Evolutionary conservation across 805 yeast species (phyloP), one percentile per base, ranked within the genome.

Genomic region (Yarrowia osloensis): DNA sequence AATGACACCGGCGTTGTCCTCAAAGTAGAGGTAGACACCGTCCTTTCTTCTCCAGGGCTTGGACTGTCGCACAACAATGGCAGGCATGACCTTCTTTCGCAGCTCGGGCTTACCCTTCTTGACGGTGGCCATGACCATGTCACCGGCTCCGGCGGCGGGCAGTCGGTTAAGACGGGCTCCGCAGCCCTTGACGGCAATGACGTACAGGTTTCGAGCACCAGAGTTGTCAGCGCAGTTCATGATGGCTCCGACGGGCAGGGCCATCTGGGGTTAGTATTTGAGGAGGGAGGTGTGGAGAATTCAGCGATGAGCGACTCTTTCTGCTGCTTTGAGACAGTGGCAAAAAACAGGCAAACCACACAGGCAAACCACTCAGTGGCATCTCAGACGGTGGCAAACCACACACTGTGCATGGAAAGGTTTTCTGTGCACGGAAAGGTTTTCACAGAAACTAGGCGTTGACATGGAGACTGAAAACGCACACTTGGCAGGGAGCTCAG

Each of bases 41-140:
- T 95, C 99, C 88, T 89, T 94, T 90, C 99, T 91, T 94, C 99
- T 94, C 99, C 99, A 95, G 75, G 99, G 92, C 88, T 93, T 94
- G 75, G 99, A 85, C 87, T 95, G 99, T 86, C 99, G 94, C 75
- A 95, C 89, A 80, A 95, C 98, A 78, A 95, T 91, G 78, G 99
- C 99, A 83, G 98, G 99, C 97, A 96, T 93, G 78, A 95, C 98
- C 89, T 95, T 95, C 97, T 95, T 95, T 89, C 99, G 93, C 83
- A 95, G 91, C 86, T 95, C 99, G 83, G 99, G 99, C 92, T 95
- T 95, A 90, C 99, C 99, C 87, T 96, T 95, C 91, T 95, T 95
- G 82, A 95, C 99, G 78, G 99, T 95, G 79, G 99, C 83, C 81
- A 79, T 77, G 71, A 78, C 80, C 80, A 78, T 78, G 85, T 96